phyloP scores from a whole-genome alignment of 73 alveolate species.

The Stentor coeruleus region DNA sequence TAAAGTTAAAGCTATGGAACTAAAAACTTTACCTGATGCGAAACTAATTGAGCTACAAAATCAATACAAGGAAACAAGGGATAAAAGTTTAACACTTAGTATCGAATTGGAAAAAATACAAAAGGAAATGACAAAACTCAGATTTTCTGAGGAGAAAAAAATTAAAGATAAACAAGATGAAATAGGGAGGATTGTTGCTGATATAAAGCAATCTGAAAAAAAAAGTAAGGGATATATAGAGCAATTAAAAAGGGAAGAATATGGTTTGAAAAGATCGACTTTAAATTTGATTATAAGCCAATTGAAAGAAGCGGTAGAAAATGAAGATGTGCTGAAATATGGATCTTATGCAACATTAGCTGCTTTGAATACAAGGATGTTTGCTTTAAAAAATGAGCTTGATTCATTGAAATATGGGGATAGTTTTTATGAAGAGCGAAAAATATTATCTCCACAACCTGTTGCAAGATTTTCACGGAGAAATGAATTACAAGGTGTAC shows the following conservation, averaged over 20 bases:
- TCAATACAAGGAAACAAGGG: not conserved
- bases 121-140: not conserved
- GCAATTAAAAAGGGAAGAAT: not conserved
- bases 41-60: not conserved
- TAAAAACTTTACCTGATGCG: not conserved
- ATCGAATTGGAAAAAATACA: not conserved
- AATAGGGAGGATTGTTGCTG: not conserved
- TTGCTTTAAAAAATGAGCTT: not conserved
- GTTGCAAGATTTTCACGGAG: no score
- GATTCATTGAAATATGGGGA: not conserved
- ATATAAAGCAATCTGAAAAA: not conserved
- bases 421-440: not conserved
- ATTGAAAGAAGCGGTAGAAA: not conserved
- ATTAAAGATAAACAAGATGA: not conserved
- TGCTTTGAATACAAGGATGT: not conserved
- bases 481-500: no score
- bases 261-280: not conserved
- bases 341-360: not conserved
- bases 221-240: not conserved
- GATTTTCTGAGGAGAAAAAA: not conserved
- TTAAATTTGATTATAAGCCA: not conserved
- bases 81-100: not conserved
- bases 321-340: not conserved
- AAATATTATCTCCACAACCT: no score
- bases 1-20: not conserved